Conservation (phyloP, 1,284 basidiomycete genomes). For the Microbotryum violaceum region DNA sequence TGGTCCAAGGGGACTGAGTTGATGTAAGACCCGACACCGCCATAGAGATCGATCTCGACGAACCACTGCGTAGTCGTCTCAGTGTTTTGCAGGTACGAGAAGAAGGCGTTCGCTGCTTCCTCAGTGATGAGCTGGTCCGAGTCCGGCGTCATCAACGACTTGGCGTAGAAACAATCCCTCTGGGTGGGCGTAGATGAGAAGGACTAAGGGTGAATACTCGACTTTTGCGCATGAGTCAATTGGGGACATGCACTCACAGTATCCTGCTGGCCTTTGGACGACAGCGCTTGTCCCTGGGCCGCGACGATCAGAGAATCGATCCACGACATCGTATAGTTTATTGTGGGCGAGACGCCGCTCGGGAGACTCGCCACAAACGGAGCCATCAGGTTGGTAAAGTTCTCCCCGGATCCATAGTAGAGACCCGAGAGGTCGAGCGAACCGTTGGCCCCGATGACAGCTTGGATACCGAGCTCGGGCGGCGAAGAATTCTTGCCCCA, state of each 20-base stretch:
- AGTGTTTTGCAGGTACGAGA: slow-evolving; percentile 29
- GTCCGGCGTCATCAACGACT: slow-evolving; percentile 31
- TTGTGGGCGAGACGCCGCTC: neutral
- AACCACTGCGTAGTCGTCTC: slow-evolving; percentile 31
- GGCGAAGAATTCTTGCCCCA: slow-evolving; percentile 19
- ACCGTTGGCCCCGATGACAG: slow-evolving; percentile 1
- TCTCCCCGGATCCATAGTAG: slow-evolving; percentile 12
- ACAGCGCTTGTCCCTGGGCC: neutral
- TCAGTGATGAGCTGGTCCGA: slow-evolving; percentile 22
- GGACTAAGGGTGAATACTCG: no score
- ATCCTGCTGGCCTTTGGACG: no score
- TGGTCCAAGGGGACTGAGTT: slow-evolving; percentile 30
- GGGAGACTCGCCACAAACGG: no score
- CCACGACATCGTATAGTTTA: slow-evolving; percentile 4
- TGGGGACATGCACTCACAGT: no score
- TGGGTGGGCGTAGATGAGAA: no score
- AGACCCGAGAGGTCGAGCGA: slow-evolving; percentile 11
- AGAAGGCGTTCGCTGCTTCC: slow-evolving; percentile 22
- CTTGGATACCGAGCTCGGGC: slow-evolving; percentile 14
- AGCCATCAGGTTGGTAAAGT: neutral
- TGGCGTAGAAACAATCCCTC: slow-evolving; percentile 32
- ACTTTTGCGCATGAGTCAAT: no score
- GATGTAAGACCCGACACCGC: slow-evolving; percentile 33
- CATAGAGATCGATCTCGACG: slow-evolving; percentile 25
- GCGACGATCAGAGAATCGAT: slow-evolving; percentile 18